phyloP scores from a whole-genome alignment of 2,329 filamentous ascomycete genomes.

The Sporothrix pallida region DNA sequence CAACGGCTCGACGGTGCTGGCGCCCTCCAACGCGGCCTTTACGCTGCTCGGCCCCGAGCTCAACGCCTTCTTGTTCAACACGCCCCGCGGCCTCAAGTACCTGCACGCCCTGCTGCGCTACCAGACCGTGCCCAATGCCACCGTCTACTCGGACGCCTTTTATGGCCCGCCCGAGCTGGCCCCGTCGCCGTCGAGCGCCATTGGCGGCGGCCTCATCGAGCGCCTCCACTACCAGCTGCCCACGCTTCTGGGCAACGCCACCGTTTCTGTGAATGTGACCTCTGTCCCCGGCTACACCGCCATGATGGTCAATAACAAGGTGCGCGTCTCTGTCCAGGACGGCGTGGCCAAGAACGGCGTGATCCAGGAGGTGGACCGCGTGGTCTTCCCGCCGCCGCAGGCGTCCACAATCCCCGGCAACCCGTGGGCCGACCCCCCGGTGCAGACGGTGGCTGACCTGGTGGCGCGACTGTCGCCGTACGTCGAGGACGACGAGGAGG shows the following conservation, averaged over 20 bases:
- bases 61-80: slow-evolving; percentile 86
- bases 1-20: slow-evolving; percentile 77
- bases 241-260: slow-evolving; percentile 70
- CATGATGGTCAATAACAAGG: slow-evolving; percentile 78
- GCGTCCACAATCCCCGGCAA: slow-evolving; percentile 40
- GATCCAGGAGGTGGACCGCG: slow-evolving; percentile 73
- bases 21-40: slow-evolving; percentile 83
- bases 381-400: slow-evolving; percentile 74
- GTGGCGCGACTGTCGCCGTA: slow-evolving; percentile 33
- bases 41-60: slow-evolving; percentile 70
- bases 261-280: slow-evolving; percentile 73
- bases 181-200: slow-evolving; percentile 37
- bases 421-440: slow-evolving; percentile 21
- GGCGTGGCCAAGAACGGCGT: slow-evolving; percentile 79
- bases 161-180: slow-evolving; percentile 55
- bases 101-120: slow-evolving; percentile 80
- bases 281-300: slow-evolving; percentile 70
- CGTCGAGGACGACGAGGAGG: slow-evolving; percentile 32
- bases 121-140: slow-evolving; percentile 74
- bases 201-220: slow-evolving; percentile 54
- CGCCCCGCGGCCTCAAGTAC: slow-evolving; percentile 72
- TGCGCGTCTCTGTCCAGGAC: slow-evolving; percentile 69
- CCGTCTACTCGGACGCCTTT: slow-evolving; percentile 82
- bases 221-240: slow-evolving; percentile 73
- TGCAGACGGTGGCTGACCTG: slow-evolving; percentile 32